Conservation (phyloP, 176 grass and related monocot species). For the Triticum dicoccoides region DNA sequence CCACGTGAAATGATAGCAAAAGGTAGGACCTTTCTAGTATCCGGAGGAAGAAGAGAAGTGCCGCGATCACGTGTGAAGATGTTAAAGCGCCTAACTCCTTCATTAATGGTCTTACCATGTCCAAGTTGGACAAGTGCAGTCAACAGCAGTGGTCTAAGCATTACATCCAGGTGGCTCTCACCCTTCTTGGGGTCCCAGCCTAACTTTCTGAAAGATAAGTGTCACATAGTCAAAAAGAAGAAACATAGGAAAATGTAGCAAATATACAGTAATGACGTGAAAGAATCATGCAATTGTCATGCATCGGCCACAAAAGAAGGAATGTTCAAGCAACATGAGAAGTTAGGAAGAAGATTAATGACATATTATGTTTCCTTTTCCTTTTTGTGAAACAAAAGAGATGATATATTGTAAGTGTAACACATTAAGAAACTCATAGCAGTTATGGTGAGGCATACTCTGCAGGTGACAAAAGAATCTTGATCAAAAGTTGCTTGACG, state of each 20-base stretch:
- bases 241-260: not conserved
- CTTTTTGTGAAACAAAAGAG: not conserved
- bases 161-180: conserved; percentile 67
- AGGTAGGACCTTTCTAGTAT: conserved; percentile 74
- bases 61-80: conserved; percentile 62
- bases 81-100: conserved; percentile 62
- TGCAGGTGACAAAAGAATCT: conserved; percentile 65
- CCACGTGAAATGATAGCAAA: conserved; percentile 23
- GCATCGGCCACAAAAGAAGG: conserved; percentile 15
- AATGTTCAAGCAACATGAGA: not conserved
- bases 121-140: conserved; percentile 66
- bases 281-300: not conserved
- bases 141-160: conserved; percentile 74
- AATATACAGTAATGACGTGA: not conserved
- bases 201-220: conserved; percentile 61
- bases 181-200: conserved; percentile 72
- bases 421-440: conserved; percentile 17
- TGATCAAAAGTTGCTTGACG: conserved; percentile 73
- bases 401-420: not conserved
- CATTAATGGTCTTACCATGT: conserved; percentile 61
- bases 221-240: not conserved
- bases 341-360: conserved; percentile 20
- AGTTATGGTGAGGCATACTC: conserved; percentile 50
- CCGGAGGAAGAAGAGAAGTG: conserved; percentile 60
- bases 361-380: not conserved